Evolutionary conservation across 2,329 filamentous ascomycete genomes (phyloP).

Genomic region (Ciborinia camelliae): DNA sequence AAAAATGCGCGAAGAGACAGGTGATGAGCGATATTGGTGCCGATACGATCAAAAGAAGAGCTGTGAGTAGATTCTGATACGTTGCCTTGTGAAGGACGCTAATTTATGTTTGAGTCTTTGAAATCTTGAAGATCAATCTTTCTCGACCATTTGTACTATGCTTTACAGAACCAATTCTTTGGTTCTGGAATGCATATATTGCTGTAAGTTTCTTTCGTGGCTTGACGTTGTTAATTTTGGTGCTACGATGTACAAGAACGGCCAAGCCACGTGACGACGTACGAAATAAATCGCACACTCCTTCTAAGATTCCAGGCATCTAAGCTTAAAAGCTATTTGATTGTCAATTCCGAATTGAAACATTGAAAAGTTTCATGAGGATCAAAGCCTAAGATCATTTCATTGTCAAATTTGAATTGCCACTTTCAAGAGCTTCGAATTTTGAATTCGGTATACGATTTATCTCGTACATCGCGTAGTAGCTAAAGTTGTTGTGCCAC

Average conservation of each 20-base stretch:
- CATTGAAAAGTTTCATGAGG: no score
- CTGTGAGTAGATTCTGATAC: slow-evolving; percentile 4
- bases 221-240: background rate
- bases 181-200: slow-evolving; percentile 67
- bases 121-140: slow-evolving; percentile 71
- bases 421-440: no score
- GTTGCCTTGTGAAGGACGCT: background rate
- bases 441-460: no score
- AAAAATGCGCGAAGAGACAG: slow-evolving; percentile 61
- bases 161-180: slow-evolving; percentile 75
- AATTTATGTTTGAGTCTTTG: slow-evolving; percentile 50
- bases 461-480: no score
- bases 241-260: background rate
- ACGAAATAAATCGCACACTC: no score
- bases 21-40: slow-evolving; percentile 71
- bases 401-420: no score
- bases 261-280: no score
- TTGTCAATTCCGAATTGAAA: no score
- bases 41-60: slow-evolving; percentile 50
- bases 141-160: slow-evolving; percentile 74
- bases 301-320: no score
- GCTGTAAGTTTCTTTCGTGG: slow-evolving; percentile 41
- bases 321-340: no score
- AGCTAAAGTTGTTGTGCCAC: background rate
- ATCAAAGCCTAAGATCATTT: no score